Evolutionary conservation across 2,329 filamentous ascomycete genomes (phyloP).

Genomic region (Metarhizium anisopliae): DNA sequence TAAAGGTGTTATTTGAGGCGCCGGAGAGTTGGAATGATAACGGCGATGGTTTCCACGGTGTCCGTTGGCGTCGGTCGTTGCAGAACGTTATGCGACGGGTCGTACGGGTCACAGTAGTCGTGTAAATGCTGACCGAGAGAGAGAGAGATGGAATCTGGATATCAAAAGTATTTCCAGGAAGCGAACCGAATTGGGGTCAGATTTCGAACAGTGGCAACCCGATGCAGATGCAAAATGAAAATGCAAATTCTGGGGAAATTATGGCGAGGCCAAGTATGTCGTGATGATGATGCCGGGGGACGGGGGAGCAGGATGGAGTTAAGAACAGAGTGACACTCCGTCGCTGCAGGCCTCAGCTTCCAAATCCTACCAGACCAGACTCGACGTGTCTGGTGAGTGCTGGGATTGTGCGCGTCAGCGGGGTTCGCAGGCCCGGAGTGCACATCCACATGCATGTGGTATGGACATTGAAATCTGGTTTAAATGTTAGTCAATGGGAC

Average conservation of each 20-base stretch:
- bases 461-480: too few relatives aligned
- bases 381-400: not conserved
- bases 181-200: not conserved
- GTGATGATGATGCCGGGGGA: not conserved
- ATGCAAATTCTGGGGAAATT: not conserved
- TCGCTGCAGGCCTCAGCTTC: not conserved
- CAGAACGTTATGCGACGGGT: constrained; percentile 1
- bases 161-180: not conserved
- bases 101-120: not conserved
- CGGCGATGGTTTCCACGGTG: constrained; percentile 1
- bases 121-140: not conserved
- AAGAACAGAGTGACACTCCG: not conserved
- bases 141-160: not conserved
- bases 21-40: constrained; percentile 14
- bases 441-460: not conserved
- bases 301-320: not conserved
- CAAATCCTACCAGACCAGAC: too few relatives aligned
- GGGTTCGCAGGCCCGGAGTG: not conserved
- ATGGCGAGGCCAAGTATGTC: not conserved
- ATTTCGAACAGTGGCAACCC: not conserved
- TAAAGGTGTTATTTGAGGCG: constrained; percentile 58
- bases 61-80: not conserved
- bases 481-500: too few relatives aligned
- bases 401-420: constrained; percentile 14
- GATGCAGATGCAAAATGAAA: too few relatives aligned